phyloP scores from a whole-genome alignment of 108 stramenopile genomes.

The Pseudonitzschia delicatissima region DNA sequence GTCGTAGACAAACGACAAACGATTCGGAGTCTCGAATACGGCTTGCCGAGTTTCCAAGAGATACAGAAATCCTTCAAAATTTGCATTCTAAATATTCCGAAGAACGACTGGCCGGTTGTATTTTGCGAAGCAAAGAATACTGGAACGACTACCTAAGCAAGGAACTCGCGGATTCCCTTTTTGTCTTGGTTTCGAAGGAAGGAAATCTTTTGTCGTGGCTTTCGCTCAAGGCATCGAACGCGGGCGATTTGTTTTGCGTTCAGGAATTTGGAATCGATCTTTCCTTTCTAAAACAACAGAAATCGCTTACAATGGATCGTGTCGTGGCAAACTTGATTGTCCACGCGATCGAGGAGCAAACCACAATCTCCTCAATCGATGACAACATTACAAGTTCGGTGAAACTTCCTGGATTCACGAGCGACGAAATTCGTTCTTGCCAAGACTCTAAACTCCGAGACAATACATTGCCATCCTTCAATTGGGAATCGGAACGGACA shows the following conservation, averaged over 20 bases:
- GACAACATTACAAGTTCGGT: not conserved
- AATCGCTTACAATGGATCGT: not conserved
- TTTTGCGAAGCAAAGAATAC: slow-evolving; percentile 53
- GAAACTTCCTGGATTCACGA: not conserved
- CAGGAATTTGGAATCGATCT: slow-evolving; percentile 64
- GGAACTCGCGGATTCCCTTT: slow-evolving; percentile 52
- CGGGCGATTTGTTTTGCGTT: slow-evolving; percentile 36
- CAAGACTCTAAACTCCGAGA: no score
- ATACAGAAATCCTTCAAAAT: slow-evolving; percentile 37
- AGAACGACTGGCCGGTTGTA: slow-evolving; percentile 52
- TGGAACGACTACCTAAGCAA: slow-evolving; percentile 65
- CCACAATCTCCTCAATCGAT: no score
- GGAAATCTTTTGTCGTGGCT: slow-evolving; percentile 52
- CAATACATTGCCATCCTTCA: no score
- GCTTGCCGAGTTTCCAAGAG: slow-evolving; percentile 56
- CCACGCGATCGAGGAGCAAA: slow-evolving; percentile 18
- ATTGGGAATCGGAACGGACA: not conserved
- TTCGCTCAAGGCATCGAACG: slow-evolving; percentile 29
- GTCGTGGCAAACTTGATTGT: slow-evolving; percentile 5
- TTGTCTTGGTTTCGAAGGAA: slow-evolving; percentile 36
- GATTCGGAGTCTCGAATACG: slow-evolving; percentile 32
- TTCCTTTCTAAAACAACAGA: not conserved
- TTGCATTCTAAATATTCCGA: slow-evolving; percentile 64
- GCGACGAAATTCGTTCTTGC: slow-evolving; percentile 1
- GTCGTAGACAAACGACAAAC: not conserved